Conservation (phyloP, 495 filamentous ascomycete species). For the Podospora australis region DNA sequence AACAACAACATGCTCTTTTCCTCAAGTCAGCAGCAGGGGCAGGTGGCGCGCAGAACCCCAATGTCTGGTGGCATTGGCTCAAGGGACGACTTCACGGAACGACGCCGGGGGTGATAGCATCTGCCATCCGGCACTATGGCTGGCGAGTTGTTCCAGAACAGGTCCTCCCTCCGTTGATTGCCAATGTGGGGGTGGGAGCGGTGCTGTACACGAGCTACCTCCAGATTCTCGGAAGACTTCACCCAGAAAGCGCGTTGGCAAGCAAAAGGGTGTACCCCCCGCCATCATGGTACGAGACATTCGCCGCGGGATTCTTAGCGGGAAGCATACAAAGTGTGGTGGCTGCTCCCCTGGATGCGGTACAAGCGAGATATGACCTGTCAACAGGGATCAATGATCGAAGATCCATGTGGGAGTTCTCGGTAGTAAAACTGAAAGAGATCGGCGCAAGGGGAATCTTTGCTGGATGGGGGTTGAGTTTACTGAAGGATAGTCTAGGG, state of each 20-base stretch:
- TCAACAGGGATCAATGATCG: constrained; percentile 49
- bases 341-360: constrained; percentile 82
- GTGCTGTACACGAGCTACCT: constrained; percentile 85
- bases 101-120: constrained; percentile 69
- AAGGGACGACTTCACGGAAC: constrained; percentile 60
- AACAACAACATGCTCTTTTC: constrained; percentile 16
- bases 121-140: constrained; percentile 71
- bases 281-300: constrained; percentile 56
- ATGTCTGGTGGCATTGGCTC: constrained; percentile 31
- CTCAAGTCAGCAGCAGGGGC: not conserved
- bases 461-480: constrained; percentile 71
- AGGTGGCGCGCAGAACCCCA: not conserved
- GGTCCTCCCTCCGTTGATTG: constrained; percentile 76
- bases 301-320: constrained; percentile 69
- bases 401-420: constrained; percentile 75
- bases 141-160: constrained; percentile 87
- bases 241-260: constrained; percentile 63
- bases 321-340: constrained; percentile 72
- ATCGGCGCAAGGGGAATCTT: constrained; percentile 79
- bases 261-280: constrained; percentile 71
- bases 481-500: constrained; percentile 75
- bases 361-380: constrained; percentile 70
- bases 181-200: constrained; percentile 79
- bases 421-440: constrained; percentile 61
- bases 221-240: constrained; percentile 64